Base-by-base conservation (phyloP, 495 filamentous ascomycete species). In the Aspergillus nanangensis region DNA sequence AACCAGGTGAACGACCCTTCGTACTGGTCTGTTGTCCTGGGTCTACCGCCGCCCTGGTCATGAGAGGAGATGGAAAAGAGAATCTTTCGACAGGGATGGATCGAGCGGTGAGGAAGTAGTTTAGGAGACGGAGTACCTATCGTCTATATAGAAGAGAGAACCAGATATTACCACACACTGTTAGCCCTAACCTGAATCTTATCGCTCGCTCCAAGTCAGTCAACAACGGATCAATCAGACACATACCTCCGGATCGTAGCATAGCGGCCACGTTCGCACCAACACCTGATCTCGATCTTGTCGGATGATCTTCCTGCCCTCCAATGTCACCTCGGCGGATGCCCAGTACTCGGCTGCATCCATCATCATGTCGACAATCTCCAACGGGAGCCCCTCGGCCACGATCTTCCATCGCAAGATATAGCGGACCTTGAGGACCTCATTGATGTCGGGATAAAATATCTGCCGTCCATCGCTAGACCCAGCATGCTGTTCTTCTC, bases 291-390 rank as follows among this genome's bases (percentile, higher is more conserved):
- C 71, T 8, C 59, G 50, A 47, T 75, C 71, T 37, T 66, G 53
- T 3, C 51, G 43, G 9, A 67, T 61, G 1, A 57, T 35, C 18
- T 41, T 55, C 24, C 57, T 42, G 1, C 51, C 57, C 13, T 58
- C 56, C 57, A 72, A 55, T 5, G 41, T 48, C 25, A 53, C 50
- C 53, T 67, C 62, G 2, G 55, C 55, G 5, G 67, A 70, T 0
- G 78, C 75, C 86, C 86, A 90, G 55, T 88, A 88, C 60, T 87
- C 84, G 17, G 84, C 84, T 31, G 65, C 59, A 54, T 88, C 85
- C 41, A 87, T 54, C 25, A 90, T 79, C 40, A 68, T 60, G 60
- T 88, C 82, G n/a, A 87, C 56, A 17, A 90, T 54, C 47, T 90
- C 86, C 2, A 65, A 48, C 0, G 86, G 86, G 0, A 88, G 60